Evolutionary conservation across 352 stramenopile species (phyloP).

Genomic region (Phytophthora cactorum): DNA sequence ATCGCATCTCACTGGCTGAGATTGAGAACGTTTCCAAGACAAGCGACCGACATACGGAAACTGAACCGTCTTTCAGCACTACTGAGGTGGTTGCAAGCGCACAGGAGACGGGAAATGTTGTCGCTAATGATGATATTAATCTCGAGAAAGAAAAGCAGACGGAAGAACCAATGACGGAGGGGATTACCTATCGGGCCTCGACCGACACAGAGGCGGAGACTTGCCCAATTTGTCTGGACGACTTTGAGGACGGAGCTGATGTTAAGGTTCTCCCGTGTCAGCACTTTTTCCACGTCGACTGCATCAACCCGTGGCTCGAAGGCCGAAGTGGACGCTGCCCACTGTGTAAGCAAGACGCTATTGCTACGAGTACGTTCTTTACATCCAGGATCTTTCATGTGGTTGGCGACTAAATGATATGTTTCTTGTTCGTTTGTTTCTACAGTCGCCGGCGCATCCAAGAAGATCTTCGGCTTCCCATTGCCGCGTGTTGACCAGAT

Average conservation of each 20-base stretch:
- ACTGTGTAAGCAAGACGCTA: conserved; percentile 86
- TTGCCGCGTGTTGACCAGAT: conserved; percentile 70
- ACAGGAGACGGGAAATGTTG: conserved; percentile 5
- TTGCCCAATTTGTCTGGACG: conserved; percentile 83
- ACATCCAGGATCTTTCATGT: background rate
- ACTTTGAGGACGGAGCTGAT: conserved; percentile 58
- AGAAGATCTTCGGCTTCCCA: conserved; percentile 70
- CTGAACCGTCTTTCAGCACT: conserved; percentile 5
- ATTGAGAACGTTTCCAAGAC: conserved; percentile 34
- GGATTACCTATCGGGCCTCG: conserved; percentile 25
- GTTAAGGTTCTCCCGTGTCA: conserved; percentile 88
- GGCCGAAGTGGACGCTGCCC: conserved; percentile 76
- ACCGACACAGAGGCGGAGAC: conserved; percentile 44
- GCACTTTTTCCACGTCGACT: conserved; percentile 87
- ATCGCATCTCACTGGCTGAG: conserved; percentile 48
- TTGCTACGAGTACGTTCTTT: conserved; percentile 53
- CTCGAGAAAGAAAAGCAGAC: conserved; percentile 13
- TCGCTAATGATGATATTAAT: conserved; percentile 11
- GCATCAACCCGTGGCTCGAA: conserved; percentile 89
- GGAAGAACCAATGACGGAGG: conserved; percentile 8
- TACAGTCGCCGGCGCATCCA: conserved; percentile 51
- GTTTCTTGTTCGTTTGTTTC: conserved; percentile 1
- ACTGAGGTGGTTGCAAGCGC: conserved; percentile 1
- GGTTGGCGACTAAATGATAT: background rate
- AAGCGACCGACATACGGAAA: background rate